Evolutionary conservation across 2,329 filamentous ascomycete species (phyloP).

Genomic region (Colletotrichum sp.): DNA sequence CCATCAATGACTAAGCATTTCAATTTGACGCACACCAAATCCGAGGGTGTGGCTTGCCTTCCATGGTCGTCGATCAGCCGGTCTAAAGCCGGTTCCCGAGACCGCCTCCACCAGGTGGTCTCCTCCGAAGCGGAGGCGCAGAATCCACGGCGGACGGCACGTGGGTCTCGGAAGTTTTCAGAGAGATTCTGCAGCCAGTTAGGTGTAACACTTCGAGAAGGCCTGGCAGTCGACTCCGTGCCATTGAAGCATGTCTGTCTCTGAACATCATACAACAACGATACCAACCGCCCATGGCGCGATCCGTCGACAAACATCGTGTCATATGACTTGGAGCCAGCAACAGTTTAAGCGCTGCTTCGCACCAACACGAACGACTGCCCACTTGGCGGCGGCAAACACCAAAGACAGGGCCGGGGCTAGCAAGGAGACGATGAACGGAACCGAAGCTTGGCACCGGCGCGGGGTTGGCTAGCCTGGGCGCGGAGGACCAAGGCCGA

Average conservation of each 20-base stretch:
- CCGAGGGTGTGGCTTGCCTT: not conserved
- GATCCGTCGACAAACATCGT: not conserved
- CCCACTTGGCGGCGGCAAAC: not conserved
- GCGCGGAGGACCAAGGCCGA: not conserved
- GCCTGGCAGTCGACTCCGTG: not conserved
- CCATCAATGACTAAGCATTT: not conserved
- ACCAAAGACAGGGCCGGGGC: not conserved
- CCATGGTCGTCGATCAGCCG: not conserved
- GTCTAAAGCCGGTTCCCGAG: not conserved
- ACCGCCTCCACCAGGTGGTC: not conserved
- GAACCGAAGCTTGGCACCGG: not conserved
- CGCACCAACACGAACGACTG: not conserved
- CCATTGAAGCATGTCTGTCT: not conserved
- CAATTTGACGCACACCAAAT: not conserved
- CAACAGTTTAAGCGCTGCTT: not conserved
- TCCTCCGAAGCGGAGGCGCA: not conserved
- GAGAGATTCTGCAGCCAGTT: not conserved
- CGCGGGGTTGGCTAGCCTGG: not conserved
- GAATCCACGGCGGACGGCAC: not conserved
- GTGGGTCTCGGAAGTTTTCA: not conserved
- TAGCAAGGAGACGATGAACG: not conserved
- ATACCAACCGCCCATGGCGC: not conserved
- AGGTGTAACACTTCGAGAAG: not conserved
- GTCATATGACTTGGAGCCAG: not conserved
- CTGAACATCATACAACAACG: not conserved